Percentiles rank a stretch among this genome's conserved stretches.
phyloP scores from a whole-genome alignment of 2,329 filamentous ascomycete species.

The Colletotrichum magnum region DNA sequence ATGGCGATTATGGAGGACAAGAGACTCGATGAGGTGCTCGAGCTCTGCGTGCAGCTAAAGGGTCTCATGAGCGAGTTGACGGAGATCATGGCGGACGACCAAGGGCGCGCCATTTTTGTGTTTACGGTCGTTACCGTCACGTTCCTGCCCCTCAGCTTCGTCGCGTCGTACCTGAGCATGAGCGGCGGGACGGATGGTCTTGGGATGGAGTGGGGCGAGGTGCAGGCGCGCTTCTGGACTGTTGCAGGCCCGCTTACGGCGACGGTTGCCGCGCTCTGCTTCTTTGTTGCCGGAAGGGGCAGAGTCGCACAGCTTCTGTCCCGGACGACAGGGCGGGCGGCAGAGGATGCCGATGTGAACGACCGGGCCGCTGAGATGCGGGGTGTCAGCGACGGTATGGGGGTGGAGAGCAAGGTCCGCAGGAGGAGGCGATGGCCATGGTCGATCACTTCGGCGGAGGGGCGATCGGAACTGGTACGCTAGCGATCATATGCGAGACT shows the following conservation, averaged over 20 bases:
- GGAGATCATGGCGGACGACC: conserved; percentile 44
- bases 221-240: conserved; percentile 39
- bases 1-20: too few species aligned
- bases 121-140: conserved; percentile 49
- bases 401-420: too few species aligned
- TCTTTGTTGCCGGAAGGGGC: conserved; percentile 7
- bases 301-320: background rate
- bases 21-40: too few species aligned
- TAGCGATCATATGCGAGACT: too few species aligned
- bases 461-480: too few species aligned
- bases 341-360: too few species aligned
- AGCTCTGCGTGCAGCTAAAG: conserved; percentile 4
- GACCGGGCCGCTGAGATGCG: too few species aligned
- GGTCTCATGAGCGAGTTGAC: conserved; percentile 18
- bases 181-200: conserved; percentile 39
- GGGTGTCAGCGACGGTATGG: too few species aligned
- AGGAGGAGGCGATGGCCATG: too few species aligned
- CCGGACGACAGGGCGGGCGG: too few species aligned
- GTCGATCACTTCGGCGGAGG: too few species aligned
- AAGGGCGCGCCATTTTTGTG: conserved; percentile 48
- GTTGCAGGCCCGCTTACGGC: conserved; percentile 34
- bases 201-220: conserved; percentile 24
- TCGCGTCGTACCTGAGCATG: conserved; percentile 51
- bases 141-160: conserved; percentile 50
- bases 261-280: conserved; percentile 27